These are phyloP conservation scores for Mycena rosella DNA, from an alignment of 768 basidiomycete genomes.

Conservation along the genomic window DNA sequence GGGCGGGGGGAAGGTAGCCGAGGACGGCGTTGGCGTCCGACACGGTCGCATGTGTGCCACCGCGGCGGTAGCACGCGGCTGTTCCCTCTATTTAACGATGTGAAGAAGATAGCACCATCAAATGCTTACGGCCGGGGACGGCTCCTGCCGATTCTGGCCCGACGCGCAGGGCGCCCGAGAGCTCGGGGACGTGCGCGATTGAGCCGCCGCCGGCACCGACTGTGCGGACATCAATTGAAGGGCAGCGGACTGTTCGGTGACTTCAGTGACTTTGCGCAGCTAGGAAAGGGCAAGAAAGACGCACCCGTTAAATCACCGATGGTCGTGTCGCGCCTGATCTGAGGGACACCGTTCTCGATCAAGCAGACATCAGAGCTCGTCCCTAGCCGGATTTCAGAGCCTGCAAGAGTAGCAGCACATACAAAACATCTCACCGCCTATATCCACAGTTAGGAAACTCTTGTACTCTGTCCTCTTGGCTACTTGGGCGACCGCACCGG, in stretches of 20 bases:
- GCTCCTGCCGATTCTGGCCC: slow-evolving; percentile 38
- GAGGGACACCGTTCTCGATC: slow-evolving; percentile 25
- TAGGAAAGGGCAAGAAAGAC: neutral
- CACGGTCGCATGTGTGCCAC: slow-evolving; percentile 8
- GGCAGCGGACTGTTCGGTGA: slow-evolving; percentile 28
- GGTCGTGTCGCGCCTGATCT: slow-evolving; percentile 34
- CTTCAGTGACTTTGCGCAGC: neutral
- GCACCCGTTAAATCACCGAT: neutral
- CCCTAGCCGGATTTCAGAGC: neutral
- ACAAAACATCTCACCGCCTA: slow-evolving; percentile 17
- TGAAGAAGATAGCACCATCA: too few species aligned
- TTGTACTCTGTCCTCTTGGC: slow-evolving; percentile 30
- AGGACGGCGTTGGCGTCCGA: slow-evolving; percentile 37
- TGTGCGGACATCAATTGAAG: slow-evolving; percentile 33
- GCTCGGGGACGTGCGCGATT: slow-evolving; percentile 28
- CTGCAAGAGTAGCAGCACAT: neutral
- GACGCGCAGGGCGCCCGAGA: slow-evolving; percentile 34
- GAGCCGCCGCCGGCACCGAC: slow-evolving; percentile 34
- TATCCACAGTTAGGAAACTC: slow-evolving; percentile 36
- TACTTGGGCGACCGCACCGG: slow-evolving; percentile 29
- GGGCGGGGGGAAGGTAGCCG: slow-evolving; percentile 33
- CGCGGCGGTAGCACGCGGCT: slow-evolving; percentile 32
- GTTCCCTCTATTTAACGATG: too few species aligned
- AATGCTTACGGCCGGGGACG: slow-evolving; percentile 23
- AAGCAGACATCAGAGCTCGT: slow-evolving; percentile 30